These are phyloP conservation scores for Polytrichum formosum DNA, from an alignment of 225 moss, liverwort and hornwort genomes.

Conservation along the genomic window DNA sequence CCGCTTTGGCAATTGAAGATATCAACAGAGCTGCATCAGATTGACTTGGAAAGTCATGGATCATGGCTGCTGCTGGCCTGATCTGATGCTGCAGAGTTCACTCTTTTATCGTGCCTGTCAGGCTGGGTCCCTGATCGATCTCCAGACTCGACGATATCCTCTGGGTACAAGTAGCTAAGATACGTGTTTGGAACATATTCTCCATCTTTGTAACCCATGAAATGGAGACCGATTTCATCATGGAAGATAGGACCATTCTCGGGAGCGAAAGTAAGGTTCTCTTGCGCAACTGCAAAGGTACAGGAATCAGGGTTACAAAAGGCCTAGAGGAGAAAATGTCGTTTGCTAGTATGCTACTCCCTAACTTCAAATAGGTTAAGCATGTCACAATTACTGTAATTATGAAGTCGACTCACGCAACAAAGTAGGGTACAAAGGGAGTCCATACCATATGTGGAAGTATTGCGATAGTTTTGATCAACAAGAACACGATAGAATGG, in stretches of 20 bases:
- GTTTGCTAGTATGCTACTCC: too few relatives aligned
- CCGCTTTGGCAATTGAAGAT: too few relatives aligned
- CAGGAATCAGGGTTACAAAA: not conserved
- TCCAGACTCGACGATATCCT: slow-evolving; percentile 13
- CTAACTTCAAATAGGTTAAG: too few relatives aligned
- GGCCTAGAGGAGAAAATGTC: too few relatives aligned
- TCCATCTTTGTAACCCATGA: slow-evolving; percentile 46
- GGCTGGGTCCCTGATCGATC: not conserved
- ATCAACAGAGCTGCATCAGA: too few relatives aligned
- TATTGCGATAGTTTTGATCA: slow-evolving; percentile 50
- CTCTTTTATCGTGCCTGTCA: not conserved
- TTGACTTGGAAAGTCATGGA: not conserved
- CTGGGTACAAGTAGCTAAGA: slow-evolving; percentile 43
- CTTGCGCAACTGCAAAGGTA: slow-evolving; percentile 50
- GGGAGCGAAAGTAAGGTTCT: slow-evolving; percentile 41
- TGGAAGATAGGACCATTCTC: slow-evolving; percentile 39
- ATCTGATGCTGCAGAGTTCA: not conserved
- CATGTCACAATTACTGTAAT: too few relatives aligned
- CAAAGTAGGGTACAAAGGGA: not conserved
- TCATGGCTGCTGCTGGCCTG: slow-evolving; percentile 1
- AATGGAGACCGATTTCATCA: slow-evolving; percentile 55
- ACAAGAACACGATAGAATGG: slow-evolving; percentile 61
- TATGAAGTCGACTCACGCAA: not conserved
- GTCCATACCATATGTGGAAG: slow-evolving; percentile 44
- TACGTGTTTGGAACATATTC: slow-evolving; percentile 51